These are phyloP conservation scores for Arxiozyma heterogenica DNA, from an alignment of 1,139 yeast species.

Conservation along the genomic window DNA sequence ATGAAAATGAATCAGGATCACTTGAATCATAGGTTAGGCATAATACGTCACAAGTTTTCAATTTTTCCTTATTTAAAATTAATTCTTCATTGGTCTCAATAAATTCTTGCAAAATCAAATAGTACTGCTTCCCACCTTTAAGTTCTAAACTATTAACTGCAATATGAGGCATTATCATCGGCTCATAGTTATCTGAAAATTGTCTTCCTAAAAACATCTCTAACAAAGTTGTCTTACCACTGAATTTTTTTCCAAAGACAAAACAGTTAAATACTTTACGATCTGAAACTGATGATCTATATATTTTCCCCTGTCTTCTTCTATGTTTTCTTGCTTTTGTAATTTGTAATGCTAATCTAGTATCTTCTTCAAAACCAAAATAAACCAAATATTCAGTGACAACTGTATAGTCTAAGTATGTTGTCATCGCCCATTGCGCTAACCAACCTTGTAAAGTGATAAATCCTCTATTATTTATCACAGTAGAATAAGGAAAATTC, in stretches of 20 bases:
- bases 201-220: conserved; percentile 74
- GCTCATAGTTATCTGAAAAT: conserved; percentile 64
- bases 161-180: conserved; percentile 69
- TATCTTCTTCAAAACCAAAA: conserved; percentile 62
- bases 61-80: conserved; percentile 55
- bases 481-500: conserved; percentile 78
- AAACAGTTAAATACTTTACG: conserved; percentile 87
- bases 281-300: conserved; percentile 64
- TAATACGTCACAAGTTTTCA: conserved; percentile 83
- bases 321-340: conserved; percentile 71
- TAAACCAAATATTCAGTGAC: conserved; percentile 84
- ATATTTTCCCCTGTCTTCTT: conserved; percentile 53
- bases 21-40: conserved; percentile 89
- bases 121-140: conserved; percentile 92
- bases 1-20: conserved; percentile 89
- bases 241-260: conserved; percentile 71
- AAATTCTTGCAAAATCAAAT: conserved; percentile 77
- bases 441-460: conserved; percentile 96
- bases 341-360: conserved; percentile 57
- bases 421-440: conserved; percentile 97
- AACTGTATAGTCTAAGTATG: conserved; percentile 71
- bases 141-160: conserved; percentile 92
- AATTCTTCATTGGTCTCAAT: conserved; percentile 75
- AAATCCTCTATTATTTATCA: conserved; percentile 78
- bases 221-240: conserved; percentile 77